Percentiles rank a stretch among this genome's conserved stretches.
These are phyloP conservation scores for Cucurbita pepo DNA, from an alignment of 306 rosid genomes.

Conservation along the genomic window DNA sequence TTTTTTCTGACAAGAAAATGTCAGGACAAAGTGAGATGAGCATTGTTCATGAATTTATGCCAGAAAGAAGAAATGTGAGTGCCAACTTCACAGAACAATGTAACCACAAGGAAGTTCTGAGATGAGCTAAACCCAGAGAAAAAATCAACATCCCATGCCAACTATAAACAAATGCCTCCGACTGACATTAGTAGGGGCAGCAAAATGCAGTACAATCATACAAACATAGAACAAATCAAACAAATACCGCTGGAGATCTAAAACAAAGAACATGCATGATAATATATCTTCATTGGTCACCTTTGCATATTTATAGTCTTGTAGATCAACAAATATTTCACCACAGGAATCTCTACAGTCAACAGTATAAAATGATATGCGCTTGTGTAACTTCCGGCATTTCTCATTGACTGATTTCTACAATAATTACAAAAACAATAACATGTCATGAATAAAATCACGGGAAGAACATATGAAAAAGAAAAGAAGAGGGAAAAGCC, in stretches of 20 bases:
- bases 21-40: background rate
- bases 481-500: background rate
- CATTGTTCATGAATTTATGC: background rate
- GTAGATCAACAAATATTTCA: constrained; percentile 89
- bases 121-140: background rate
- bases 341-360: constrained; percentile 93
- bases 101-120: background rate
- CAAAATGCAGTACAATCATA: background rate
- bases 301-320: constrained; percentile 63
- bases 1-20: constrained; percentile 45
- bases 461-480: background rate
- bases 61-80: background rate
- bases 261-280: background rate
- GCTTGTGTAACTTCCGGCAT: constrained; percentile 67
- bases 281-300: constrained; percentile 13
- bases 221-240: background rate
- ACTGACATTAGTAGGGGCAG: background rate
- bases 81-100: background rate
- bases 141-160: background rate
- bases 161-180: background rate
- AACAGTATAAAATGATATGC: constrained; percentile 67
- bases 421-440: constrained; percentile 1
- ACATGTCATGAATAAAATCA: background rate
- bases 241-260: background rate
- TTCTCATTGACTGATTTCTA: constrained; percentile 69